A percentile compares a stretch with the other conserved stretches of the same genome.
These are phyloP conservation scores for Boletus insuetus DNA, from an alignment of 768 basidiomycete species.

Conservation along the genomic window DNA sequence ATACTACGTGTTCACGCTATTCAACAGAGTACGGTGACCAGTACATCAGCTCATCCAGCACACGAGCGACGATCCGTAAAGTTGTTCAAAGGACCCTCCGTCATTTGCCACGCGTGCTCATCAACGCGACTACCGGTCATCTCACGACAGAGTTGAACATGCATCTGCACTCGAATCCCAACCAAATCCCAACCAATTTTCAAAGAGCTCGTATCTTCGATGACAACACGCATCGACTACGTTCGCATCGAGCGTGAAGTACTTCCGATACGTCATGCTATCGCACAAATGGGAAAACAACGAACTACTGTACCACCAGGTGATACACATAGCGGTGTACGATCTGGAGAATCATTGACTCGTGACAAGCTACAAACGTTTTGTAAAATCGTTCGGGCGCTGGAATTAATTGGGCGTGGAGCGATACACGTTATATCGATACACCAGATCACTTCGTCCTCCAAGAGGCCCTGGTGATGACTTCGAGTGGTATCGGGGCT, in stretches of 20 bases:
- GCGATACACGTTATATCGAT: neutral
- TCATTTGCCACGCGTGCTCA: neutral
- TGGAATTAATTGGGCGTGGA: neutral
- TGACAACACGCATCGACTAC: neutral
- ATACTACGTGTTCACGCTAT: neutral
- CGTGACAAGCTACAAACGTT: neutral
- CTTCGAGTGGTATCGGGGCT: neutral
- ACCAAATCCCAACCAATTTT: neutral
- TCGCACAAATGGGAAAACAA: neutral
- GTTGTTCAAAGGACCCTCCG: neutral
- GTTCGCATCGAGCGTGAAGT: neutral
- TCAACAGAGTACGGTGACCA: neutral
- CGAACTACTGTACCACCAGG: neutral
- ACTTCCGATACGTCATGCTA: neutral
- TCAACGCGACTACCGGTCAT: neutral
- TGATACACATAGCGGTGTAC: neutral
- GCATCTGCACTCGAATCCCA: neutral
- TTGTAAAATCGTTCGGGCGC: neutral
- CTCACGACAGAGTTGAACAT: neutral
- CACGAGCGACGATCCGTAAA: neutral
- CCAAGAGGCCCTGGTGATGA: neutral
- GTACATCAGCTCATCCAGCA: neutral
- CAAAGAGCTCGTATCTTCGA: neutral
- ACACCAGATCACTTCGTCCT: neutral
- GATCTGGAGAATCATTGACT: neutral